phyloP scores from a whole-genome alignment of 257 asterid species.

The Striga asiatica region DNA sequence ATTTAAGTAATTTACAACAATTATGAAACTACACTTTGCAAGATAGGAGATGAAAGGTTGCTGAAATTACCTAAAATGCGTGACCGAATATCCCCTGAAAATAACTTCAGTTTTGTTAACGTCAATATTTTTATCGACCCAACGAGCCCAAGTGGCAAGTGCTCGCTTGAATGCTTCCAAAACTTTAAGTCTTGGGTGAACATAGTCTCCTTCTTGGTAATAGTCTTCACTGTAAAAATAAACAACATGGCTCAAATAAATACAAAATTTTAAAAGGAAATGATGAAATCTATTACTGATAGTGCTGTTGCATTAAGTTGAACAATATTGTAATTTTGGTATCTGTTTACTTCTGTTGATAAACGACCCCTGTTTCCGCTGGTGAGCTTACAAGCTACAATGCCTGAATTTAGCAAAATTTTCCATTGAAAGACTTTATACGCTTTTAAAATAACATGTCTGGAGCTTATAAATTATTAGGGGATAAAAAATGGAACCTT shows the following conservation, averaged over 20 bases:
- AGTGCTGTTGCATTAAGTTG: background rate
- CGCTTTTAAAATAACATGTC: too few relatives aligned
- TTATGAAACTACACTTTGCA: too few relatives aligned
- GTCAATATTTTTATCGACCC: constrained; percentile 71
- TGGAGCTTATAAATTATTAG: too few relatives aligned
- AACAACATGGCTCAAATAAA: background rate
- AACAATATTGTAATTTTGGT: too few relatives aligned
- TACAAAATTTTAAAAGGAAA: background rate
- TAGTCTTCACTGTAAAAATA: constrained; percentile 59
- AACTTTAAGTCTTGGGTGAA: constrained; percentile 63
- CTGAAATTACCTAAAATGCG: constrained; percentile 72
- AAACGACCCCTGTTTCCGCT: too few relatives aligned
- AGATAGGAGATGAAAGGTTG: background rate
- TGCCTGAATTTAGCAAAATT: too few relatives aligned
- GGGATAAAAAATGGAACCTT: too few relatives aligned
- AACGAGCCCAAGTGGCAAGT: constrained; percentile 64
- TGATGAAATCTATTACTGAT: background rate
- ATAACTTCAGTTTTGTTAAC: constrained; percentile 44
- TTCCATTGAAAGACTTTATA: too few relatives aligned
- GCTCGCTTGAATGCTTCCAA: constrained; percentile 86
- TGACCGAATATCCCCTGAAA: constrained; percentile 81
- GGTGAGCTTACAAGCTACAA: too few relatives aligned
- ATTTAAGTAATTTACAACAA: too few relatives aligned
- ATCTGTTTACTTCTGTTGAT: too few relatives aligned
- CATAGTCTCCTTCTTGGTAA: constrained; percentile 84